phyloP scores from a whole-genome alignment of 768 basidiomycete genomes.

The Rickenella mellea region DNA sequence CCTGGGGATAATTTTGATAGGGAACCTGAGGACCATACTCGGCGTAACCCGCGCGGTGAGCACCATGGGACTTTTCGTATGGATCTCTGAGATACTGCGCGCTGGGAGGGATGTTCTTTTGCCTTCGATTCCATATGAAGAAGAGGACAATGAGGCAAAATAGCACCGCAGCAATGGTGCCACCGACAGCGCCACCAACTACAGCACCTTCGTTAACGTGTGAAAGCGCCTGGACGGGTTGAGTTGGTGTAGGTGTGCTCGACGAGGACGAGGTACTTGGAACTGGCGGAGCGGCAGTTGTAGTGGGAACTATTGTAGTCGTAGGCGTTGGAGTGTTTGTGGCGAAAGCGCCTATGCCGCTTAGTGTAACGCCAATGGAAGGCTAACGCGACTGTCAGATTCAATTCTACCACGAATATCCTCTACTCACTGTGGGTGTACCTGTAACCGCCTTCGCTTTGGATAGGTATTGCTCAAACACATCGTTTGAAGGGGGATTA shows the following conservation, averaged over 20 bases:
- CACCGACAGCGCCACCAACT: background rate
- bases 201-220: slow-evolving; percentile 18
- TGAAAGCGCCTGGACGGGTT: background rate
- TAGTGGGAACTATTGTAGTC: background rate
- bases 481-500: background rate
- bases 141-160: too few relatives aligned
- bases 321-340: background rate
- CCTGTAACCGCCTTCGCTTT: background rate
- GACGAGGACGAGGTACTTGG: background rate
- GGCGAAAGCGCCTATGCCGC: background rate
- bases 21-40: too few relatives aligned
- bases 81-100: too few relatives aligned
- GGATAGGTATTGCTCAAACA: background rate
- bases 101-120: too few relatives aligned
- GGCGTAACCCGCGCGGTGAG: too few relatives aligned
- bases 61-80: too few relatives aligned
- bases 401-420: background rate
- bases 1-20: too few relatives aligned
- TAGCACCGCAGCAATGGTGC: slow-evolving; percentile 14
- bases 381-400: background rate
- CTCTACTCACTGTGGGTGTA: background rate
- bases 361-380: background rate
- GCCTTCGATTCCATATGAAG: too few relatives aligned
- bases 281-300: background rate
- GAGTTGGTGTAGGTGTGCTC: background rate